Evolutionary conservation across 305 asterid genomes (phyloP).

Genomic region (Solanum hybrid): DNA sequence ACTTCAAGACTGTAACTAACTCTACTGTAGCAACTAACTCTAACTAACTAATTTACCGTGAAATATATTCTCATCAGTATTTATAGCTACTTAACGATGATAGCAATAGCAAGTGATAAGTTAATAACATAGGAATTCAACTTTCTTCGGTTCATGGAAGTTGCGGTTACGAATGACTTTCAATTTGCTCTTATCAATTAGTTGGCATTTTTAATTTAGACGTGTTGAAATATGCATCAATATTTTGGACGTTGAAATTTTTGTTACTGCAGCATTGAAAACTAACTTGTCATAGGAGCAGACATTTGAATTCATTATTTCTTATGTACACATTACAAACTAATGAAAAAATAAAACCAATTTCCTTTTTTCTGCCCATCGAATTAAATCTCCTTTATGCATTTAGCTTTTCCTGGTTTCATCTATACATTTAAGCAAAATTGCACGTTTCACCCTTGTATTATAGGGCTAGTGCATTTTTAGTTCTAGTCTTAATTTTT

Average conservation of each 20-base stretch:
- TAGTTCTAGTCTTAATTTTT: background rate
- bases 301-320: background rate
- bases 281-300: background rate
- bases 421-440: background rate
- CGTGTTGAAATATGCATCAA: background rate
- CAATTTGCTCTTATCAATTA: background rate
- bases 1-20: too few relatives aligned
- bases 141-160: background rate
- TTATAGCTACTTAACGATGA: background rate
- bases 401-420: background rate
- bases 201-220: background rate
- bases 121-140: background rate
- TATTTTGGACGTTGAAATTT: background rate
- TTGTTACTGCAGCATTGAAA: background rate
- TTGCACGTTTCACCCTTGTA: background rate
- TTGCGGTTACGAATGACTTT: background rate
- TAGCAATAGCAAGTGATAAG: background rate
- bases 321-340: background rate
- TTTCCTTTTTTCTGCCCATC: background rate
- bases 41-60: too few relatives aligned
- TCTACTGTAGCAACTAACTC: too few relatives aligned
- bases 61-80: background rate
- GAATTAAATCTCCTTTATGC: background rate
- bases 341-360: background rate
- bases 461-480: background rate